Percentiles rank a stretch among this genome's conserved stretches.
These are phyloP conservation scores for Xylariales sp. DNA, from an alignment of 2,329 filamentous ascomycete genomes.

Conservation along the genomic window DNA sequence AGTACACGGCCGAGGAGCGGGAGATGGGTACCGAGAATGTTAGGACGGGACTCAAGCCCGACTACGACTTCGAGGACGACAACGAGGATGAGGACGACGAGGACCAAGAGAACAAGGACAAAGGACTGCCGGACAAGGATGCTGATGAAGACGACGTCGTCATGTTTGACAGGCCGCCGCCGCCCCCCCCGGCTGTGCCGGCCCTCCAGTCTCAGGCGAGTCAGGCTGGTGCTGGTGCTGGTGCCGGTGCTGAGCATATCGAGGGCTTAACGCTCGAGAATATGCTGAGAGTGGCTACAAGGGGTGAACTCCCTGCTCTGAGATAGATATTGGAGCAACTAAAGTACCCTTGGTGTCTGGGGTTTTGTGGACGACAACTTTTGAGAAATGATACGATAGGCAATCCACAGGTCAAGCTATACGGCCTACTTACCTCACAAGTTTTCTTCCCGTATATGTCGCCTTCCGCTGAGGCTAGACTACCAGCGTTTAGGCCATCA, in stretches of 20 bases:
- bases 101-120: slow-evolving; percentile 35
- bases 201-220: slow-evolving; percentile 20
- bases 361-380: too few relatives aligned
- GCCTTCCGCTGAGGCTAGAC: too few relatives aligned
- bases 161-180: slow-evolving; percentile 24
- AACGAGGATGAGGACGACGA: slow-evolving; percentile 51
- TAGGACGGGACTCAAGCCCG: slow-evolving; percentile 62
- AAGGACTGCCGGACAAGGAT: slow-evolving; percentile 6
- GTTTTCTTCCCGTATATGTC: too few relatives aligned
- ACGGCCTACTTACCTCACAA: too few relatives aligned
- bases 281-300: slow-evolving; percentile 19
- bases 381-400: too few relatives aligned
- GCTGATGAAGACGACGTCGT: slow-evolving; percentile 25
- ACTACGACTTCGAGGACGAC: slow-evolving; percentile 52
- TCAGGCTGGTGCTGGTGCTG: slow-evolving; percentile 1
- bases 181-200: slow-evolving; percentile 22
- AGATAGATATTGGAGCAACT: slow-evolving; percentile 2
- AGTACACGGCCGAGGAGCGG: slow-evolving; percentile 69
- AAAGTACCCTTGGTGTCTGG: not conserved
- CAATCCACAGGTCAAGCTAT: too few relatives aligned
- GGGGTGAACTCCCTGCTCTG: slow-evolving; percentile 16
- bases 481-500: too few relatives aligned
- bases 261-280: slow-evolving; percentile 21
- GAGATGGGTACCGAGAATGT: slow-evolving; percentile 63
- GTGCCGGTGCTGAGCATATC: slow-evolving; percentile 19